Base-by-base conservation (phyloP, 768 basidiomycete genomes). In the Trametes maxima region DNA sequence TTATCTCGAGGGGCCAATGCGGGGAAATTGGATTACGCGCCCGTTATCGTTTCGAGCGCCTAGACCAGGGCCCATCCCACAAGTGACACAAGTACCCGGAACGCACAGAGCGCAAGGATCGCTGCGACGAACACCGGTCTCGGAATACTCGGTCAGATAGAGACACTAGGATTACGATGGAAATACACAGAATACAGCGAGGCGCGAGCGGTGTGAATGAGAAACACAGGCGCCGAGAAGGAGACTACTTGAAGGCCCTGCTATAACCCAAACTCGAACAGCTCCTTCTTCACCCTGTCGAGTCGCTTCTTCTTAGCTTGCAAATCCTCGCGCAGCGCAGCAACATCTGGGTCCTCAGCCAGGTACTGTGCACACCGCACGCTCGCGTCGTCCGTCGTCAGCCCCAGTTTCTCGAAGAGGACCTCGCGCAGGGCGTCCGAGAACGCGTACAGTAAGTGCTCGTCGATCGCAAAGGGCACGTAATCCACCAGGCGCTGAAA, bases 341-440 rank as follows among this genome's bases (percentile, higher is more conserved):
- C 72, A 1, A 77, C 62, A 10, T 61, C 63, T 3, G 77, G 75
- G 60, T 82, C 81, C 65, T 85, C 83, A 17, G 73, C 73, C 21
- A 85, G 74, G 60, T 79, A 76, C 50, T 67, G 68, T 2, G 65
- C 72, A 70, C 80, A 80, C 13, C 73, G 72, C 19, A 73, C 74
- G 16, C 55, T 72, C 3, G 74, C 73, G 43, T 72, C 66, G 22
- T 62, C 60, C 2, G 73, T 67, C 2, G 74, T 76, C 7, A 79
- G 64, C 0, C 68, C 73, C 12, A 79, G 72, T 50, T 73, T 71
- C 42, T 69, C 59, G n/a, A 78, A 72, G 47, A 79, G 64, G 33
- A 69, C 71, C 3, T 68, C 43, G 57, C 75, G 77, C 21, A 80
- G 65, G 14, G 64, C 64, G 13, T 65, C 60, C 24, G 70, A 66